Evolutionary conservation across 2,329 filamentous ascomycete genomes (phyloP), one percentile per base, ranked within the genome.

Genomic region (Emericellopsis atlantica): DNA sequence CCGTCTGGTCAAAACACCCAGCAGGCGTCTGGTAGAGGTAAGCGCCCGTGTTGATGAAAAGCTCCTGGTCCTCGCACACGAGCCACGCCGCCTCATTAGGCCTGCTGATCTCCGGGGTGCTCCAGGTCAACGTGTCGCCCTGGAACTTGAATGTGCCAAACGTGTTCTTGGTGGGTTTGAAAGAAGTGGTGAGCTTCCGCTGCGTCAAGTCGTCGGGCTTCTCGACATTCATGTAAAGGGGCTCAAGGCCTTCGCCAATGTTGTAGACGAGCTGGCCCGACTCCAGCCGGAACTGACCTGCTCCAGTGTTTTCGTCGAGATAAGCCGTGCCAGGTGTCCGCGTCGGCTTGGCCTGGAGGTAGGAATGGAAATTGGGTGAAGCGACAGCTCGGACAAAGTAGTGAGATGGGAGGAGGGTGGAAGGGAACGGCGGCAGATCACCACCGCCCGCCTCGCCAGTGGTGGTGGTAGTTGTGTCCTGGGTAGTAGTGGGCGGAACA

Each of bases 21-120:
- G 57, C 54, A 1, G 74, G 74, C 10, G 74, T 79, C 55, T 70
- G 58, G 50, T 77, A 79, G 22, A 58, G 57, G 50, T 78, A 79
- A 12, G 70, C 70, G 1, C 76, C 74, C 41, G 76, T 63, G 49
- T 79, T 79, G 49, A 78, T 65, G 49, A 70, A 77, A 45, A 79
- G 47, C 36, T 51, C 53, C 55, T 73, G 66, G 6, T 61, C 59
- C 36, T 57, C 59, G 46, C 73, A 79, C 40, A 79, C 74, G 46
- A 76, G 66, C 72, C 74, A 79, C 1, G 75, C 74, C 16, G 66
- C 69, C 36, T 64, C 50, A 51, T 79, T 79, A 39, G 72, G 73
- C 31, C 74, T 54, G 38, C 58, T 56, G 29, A 78, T 55, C 21
- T 62, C 65, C 2, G 63, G 51, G 12, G 60, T 62, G 40, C 55